Percentiles rank a stretch among this genome's conserved stretches.
phyloP scores from a whole-genome alignment of 345 rosid genomes.

The thale cress (Arabidopsis thaliana) region TAIR10.1 NC_003074.8:900501-901000 shows the following conservation, averaged over 20 bases:
- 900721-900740: conserved; percentile 57
- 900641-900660: neutral
- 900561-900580: neutral
- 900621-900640: conserved; percentile 1
- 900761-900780: conserved; percentile 48
- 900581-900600: neutral
- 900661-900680: neutral
- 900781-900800: conserved; percentile 50
- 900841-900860: conserved; percentile 49
- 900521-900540: neutral
- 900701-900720: conserved; percentile 61
- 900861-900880: conserved; percentile 55
- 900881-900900: conserved; percentile 60
- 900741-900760: conserved; percentile 51
- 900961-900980: neutral
- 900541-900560: neutral
- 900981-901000: neutral
- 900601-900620: neutral
- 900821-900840: conserved; percentile 65
- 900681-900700: conserved; percentile 60
- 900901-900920: conserved; percentile 53
- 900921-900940: conserved; percentile 47
- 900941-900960: conserved; percentile 13
- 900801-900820: conserved; percentile 59
- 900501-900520: neutral